Evolutionary conservation across 2,329 filamentous ascomycete species (phyloP).

Genomic region (Phyllosticta capitalensis): DNA sequence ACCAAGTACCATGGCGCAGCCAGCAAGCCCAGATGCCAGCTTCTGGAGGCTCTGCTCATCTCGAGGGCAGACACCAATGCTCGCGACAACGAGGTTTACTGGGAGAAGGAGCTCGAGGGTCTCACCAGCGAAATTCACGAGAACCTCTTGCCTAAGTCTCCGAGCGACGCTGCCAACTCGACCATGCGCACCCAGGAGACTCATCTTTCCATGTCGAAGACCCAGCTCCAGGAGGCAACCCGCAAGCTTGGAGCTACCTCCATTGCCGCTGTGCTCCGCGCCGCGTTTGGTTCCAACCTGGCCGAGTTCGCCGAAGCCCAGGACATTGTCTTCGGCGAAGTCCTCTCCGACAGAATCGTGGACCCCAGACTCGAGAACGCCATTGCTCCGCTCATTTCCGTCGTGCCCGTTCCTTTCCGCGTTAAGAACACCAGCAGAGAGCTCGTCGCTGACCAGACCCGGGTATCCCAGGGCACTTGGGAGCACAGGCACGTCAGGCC

Average conservation of each 20-base stretch:
- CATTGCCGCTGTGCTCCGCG: conserved; percentile 16
- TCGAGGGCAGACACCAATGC: conserved; percentile 14
- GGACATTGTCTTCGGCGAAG: conserved; percentile 19
- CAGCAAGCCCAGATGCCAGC: conserved; percentile 19
- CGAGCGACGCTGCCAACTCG: background rate
- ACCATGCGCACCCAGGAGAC: conserved; percentile 1
- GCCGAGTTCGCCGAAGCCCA: conserved; percentile 12
- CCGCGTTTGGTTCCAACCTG: conserved; percentile 17
- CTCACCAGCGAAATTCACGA: conserved; percentile 15
- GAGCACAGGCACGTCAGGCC: conserved; percentile 22
- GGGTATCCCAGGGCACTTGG: conserved; percentile 19
- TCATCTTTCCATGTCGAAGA: background rate
- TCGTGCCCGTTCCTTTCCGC: conserved; percentile 26
- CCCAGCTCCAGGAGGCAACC: conserved; percentile 11
- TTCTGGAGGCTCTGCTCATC: conserved; percentile 20
- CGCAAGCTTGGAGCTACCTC: conserved; percentile 14
- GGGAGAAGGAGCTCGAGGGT: conserved; percentile 18
- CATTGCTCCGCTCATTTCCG: conserved; percentile 25
- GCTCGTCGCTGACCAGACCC: conserved; percentile 18
- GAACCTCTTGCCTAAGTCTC: conserved; percentile 14
- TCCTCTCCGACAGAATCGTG: conserved; percentile 19
- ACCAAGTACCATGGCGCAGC: conserved; percentile 15
- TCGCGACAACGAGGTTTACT: conserved; percentile 15
- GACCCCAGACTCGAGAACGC: conserved; percentile 19
- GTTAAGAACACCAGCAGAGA: conserved; percentile 18